Evolutionary conservation across 768 basidiomycete genomes (phyloP).

Genomic region (Daedaleopsis sinensis): DNA sequence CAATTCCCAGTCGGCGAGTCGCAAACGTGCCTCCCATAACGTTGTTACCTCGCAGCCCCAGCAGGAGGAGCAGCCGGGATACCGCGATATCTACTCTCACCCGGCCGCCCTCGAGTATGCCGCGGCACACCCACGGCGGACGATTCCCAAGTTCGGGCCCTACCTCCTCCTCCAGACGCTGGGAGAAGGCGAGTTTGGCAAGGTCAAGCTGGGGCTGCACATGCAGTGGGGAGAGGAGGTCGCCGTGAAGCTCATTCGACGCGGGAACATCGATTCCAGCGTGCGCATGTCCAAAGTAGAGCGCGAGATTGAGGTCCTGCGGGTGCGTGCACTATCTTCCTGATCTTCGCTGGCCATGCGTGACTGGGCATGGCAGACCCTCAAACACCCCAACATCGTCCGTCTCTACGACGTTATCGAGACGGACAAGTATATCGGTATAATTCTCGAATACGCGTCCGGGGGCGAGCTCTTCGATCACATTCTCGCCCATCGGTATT

Average conservation of each 20-base stretch:
- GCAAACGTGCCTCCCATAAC: conserved; percentile 74
- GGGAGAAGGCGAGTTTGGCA: conserved; percentile 98
- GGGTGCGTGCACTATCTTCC: conserved; percentile 55
- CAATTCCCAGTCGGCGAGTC: conserved; percentile 36
- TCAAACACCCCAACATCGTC: conserved; percentile 98
- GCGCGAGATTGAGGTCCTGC: conserved; percentile 95
- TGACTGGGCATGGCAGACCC: conserved; percentile 51
- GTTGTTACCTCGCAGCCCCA: conserved; percentile 57
- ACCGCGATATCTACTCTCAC: conserved; percentile 80
- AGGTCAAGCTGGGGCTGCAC: conserved; percentile 97
- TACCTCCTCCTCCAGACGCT: conserved; percentile 95
- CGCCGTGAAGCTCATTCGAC: conserved; percentile 95
- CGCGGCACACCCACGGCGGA: conserved; percentile 80
- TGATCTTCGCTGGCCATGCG: conserved; percentile 21
- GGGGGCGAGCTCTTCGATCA: conserved; percentile 99
- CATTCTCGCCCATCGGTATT: conserved; percentile 95
- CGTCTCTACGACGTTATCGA: conserved; percentile 98
- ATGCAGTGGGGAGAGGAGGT: conserved; percentile 94
- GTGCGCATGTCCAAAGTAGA: conserved; percentile 94
- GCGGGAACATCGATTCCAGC: conserved; percentile 87
- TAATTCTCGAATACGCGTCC: conserved; percentile 97
- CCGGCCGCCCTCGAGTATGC: conserved; percentile 85
- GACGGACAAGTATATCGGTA: conserved; percentile 99
- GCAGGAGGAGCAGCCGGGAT: conserved; percentile 50
- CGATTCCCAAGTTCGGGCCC: conserved; percentile 92